Percentiles rank a stretch among this genome's conserved stretches.
Conservation (phyloP, 129 eudicot genomes). For the Lonicera japonica region DNA sequence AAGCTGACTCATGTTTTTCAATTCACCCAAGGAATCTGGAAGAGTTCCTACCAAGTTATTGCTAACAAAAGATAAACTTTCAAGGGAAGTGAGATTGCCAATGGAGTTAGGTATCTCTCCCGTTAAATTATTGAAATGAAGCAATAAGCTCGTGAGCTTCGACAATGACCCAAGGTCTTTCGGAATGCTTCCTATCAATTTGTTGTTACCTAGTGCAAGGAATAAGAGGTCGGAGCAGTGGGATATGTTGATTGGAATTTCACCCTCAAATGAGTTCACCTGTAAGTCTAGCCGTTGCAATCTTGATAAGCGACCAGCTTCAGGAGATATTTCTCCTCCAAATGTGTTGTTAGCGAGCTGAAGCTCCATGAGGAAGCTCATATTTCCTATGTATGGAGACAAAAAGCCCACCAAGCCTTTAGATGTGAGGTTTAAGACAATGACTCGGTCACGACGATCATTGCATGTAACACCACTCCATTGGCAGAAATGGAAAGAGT, state of each 20-base stretch:
- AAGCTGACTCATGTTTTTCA: slow-evolving; percentile 4
- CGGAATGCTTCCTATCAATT: not conserved
- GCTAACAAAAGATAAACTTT: not conserved
- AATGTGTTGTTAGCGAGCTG: slow-evolving; percentile 20
- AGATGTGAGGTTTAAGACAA: not conserved
- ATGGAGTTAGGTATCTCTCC: not conserved
- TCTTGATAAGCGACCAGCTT: slow-evolving; percentile 18
- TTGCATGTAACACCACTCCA: slow-evolving; percentile 16
- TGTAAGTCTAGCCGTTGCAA: slow-evolving; percentile 20
- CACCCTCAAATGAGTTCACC: slow-evolving; percentile 1
- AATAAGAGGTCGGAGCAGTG: slow-evolving; percentile 8
- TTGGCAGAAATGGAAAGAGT: slow-evolving; percentile 13
- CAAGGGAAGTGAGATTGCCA: slow-evolving; percentile 9
- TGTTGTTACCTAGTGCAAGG: slow-evolving; percentile 1
- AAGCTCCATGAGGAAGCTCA: slow-evolving; percentile 21
- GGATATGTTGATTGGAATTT: slow-evolving; percentile 13
- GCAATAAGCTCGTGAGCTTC: not conserved
- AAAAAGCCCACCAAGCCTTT: slow-evolving; percentile 10
- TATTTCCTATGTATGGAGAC: slow-evolving; percentile 34
- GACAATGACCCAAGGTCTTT: not conserved
- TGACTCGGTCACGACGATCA: slow-evolving; percentile 5
- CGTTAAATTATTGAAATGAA: not conserved
- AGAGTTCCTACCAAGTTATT: slow-evolving; percentile 7
- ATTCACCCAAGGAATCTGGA: slow-evolving; percentile 9
- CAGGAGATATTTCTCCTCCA: slow-evolving; percentile 21